A percentile compares a stretch with the other conserved stretches of the same genome.
phyloP scores from a whole-genome alignment of 345 rosid species.

The Sisymbrium irio region DNA sequence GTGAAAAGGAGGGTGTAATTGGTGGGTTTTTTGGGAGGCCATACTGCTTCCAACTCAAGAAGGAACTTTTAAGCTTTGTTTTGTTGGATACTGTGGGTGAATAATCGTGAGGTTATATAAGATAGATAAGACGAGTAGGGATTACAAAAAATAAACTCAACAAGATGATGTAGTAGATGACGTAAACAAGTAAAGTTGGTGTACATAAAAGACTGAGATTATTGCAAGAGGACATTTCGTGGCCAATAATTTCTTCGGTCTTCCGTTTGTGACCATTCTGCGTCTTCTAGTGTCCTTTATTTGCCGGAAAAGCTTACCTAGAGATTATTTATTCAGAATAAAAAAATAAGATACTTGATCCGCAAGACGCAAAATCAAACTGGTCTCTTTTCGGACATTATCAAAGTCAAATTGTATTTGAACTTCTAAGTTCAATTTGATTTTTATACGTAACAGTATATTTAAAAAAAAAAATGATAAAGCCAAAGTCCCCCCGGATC shows the following conservation, averaged over 20 bases:
- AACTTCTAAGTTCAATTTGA: background rate
- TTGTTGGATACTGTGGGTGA: background rate
- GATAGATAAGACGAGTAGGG: background rate
- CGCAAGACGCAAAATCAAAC: background rate
- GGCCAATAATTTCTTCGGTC: background rate
- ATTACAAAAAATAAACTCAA: background rate
- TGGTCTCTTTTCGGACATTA: background rate
- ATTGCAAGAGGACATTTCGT: background rate
- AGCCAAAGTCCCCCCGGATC: background rate
- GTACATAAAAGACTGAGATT: background rate
- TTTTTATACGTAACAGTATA: too few relatives aligned
- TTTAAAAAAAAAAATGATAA: too few relatives aligned
- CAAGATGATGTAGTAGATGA: background rate
- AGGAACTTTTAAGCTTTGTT: background rate
- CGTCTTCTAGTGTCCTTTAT: background rate
- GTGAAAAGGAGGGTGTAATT: slow-evolving; percentile 1
- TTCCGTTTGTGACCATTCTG: slow-evolving; percentile 10
- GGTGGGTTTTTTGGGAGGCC: background rate
- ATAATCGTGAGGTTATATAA: slow-evolving; percentile 6
- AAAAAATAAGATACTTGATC: background rate
- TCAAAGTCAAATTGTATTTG: background rate
- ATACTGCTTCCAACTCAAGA: background rate
- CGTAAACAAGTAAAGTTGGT: background rate
- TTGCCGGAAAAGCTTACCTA: background rate
- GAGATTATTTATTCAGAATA: background rate